Evolutionary conservation across 352 stramenopile species (phyloP).

Genomic region (Pythium myriotylum): DNA sequence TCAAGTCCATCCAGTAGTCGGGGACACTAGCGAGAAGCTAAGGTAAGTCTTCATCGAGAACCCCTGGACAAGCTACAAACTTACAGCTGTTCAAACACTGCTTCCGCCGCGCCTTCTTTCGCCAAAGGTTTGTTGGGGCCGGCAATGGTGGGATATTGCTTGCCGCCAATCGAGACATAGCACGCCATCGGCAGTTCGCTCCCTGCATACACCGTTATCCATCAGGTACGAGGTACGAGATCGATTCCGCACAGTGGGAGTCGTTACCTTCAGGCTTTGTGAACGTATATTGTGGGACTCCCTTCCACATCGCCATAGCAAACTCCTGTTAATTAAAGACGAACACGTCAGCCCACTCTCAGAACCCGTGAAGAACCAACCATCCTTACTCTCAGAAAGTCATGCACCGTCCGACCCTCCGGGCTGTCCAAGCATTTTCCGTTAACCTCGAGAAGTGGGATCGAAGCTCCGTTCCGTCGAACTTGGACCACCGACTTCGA

Average conservation of each 20-base stretch:
- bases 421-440: slow-evolving; percentile 24
- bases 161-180: slow-evolving; percentile 26
- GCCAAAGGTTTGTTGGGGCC: slow-evolving; percentile 25
- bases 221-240: neutral
- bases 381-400: slow-evolving; percentile 24
- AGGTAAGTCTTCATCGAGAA: neutral
- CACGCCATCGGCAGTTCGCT: slow-evolving; percentile 22
- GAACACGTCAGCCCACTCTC: neutral
- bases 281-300: slow-evolving; percentile 30
- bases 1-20: slow-evolving; percentile 27
- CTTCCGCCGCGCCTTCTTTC: slow-evolving; percentile 33
- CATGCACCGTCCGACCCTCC: slow-evolving; percentile 22
- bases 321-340: slow-evolving; percentile 25
- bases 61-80: neutral
- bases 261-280: slow-evolving; percentile 28
- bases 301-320: slow-evolving; percentile 14
- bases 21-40: slow-evolving; percentile 5
- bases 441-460: slow-evolving; percentile 26
- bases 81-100: slow-evolving; percentile 30
- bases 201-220: slow-evolving; percentile 5
- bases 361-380: neutral
- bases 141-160: slow-evolving; percentile 11
- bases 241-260: no score
- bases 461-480: neutral
- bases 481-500: neutral